Percentiles rank a stretch among this genome's conserved stretches.
Evolutionary conservation across 768 basidiomycete species (phyloP).

Genomic region (Boletus speciosus): DNA sequence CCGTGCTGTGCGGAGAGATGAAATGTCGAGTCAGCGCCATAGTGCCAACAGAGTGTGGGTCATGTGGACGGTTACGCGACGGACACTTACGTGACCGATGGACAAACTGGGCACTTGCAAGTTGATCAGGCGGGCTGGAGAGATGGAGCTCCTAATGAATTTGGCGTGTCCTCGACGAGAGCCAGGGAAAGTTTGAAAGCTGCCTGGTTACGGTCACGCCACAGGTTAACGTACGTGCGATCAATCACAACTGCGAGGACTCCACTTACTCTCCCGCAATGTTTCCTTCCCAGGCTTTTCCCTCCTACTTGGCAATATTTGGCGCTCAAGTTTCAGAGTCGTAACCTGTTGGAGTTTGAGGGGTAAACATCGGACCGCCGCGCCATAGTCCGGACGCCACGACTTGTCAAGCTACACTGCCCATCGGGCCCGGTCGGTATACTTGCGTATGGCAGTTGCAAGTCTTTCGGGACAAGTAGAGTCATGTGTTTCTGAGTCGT

Average conservation of each 20-base stretch:
- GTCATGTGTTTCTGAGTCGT: too few relatives aligned
- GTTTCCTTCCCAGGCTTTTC: too few relatives aligned
- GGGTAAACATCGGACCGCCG: background rate
- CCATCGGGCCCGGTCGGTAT: too few relatives aligned
- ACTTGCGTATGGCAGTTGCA: background rate
- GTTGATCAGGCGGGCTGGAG: background rate
- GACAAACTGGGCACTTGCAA: constrained; percentile 1
- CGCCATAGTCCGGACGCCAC: background rate
- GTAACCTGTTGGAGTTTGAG: background rate
- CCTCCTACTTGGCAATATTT: background rate
- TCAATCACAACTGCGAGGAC: background rate
- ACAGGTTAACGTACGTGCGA: constrained; percentile 18
- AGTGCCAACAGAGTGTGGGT: constrained; percentile 1
- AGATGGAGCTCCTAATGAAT: background rate
- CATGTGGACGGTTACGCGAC: too few relatives aligned
- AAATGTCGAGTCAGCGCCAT: constrained; percentile 5
- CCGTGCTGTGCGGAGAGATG: constrained; percentile 4
- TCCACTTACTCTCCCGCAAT: constrained; percentile 12
- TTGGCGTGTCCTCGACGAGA: background rate
- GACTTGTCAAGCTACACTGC: too few relatives aligned
- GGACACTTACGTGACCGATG: constrained; percentile 10
- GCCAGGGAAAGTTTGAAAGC: background rate
- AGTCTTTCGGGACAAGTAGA: too few relatives aligned
- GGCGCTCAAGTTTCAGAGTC: background rate
- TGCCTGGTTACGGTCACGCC: constrained; percentile 15